These are phyloP conservation scores for Rhododendron simsii DNA, from an alignment of 148 eudicot genomes.

Conservation along the genomic window DNA sequence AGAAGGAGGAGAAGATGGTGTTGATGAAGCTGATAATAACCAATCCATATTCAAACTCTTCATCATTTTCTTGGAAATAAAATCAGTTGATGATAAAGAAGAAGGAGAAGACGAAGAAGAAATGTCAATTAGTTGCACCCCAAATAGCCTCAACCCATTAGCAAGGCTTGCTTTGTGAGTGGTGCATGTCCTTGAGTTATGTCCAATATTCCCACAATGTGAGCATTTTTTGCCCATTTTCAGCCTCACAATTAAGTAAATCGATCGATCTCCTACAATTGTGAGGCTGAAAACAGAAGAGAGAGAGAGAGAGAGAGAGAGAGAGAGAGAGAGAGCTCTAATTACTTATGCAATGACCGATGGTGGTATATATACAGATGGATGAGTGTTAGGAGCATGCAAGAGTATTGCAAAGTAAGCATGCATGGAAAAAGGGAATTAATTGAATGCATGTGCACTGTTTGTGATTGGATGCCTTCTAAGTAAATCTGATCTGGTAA, in stretches of 20 bases:
- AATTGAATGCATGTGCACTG: too few relatives aligned
- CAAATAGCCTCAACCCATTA: conserved; percentile 3
- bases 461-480: too few relatives aligned
- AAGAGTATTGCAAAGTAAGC: background rate
- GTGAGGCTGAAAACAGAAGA: background rate
- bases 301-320: background rate
- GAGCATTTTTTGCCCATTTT: conserved; percentile 6
- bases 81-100: background rate
- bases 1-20: background rate
- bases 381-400: background rate
- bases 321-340: background rate
- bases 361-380: background rate
- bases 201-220: conserved; percentile 3
- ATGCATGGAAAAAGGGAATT: too few relatives aligned
- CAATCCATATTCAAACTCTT: conserved; percentile 3
- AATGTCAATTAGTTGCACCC: background rate
- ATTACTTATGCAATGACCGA: too few relatives aligned
- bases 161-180: background rate
- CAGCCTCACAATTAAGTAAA: background rate
- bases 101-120: background rate
- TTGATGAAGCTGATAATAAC: background rate
- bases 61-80: background rate
- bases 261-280: background rate
- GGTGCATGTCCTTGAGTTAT: conserved; percentile 3
- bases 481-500: too few relatives aligned